Percentiles rank a stretch among this genome's conserved stretches.
Evolutionary conservation across 2,329 filamentous ascomycete species (phyloP).

Genomic region (Xylariaceae sp.): DNA sequence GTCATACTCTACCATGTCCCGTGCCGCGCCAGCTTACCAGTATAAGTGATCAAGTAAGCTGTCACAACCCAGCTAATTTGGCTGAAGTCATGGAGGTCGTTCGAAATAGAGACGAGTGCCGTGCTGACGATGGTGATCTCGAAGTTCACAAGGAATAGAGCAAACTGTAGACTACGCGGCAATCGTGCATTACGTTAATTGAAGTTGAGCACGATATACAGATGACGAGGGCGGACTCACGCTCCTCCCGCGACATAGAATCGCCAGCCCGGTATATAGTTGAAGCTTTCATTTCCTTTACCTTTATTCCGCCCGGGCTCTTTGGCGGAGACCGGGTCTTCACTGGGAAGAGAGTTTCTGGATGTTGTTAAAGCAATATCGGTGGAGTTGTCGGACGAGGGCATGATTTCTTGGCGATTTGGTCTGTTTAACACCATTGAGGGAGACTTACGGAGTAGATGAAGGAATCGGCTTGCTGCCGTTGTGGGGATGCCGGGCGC

Average conservation of each 20-base stretch:
- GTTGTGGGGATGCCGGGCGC: neutral
- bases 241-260: slow-evolving; percentile 8
- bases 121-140: slow-evolving; percentile 52
- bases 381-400: slow-evolving; percentile 5
- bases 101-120: slow-evolving; percentile 44
- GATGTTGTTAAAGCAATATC: slow-evolving; percentile 1
- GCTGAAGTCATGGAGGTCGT: slow-evolving; percentile 22
- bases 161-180: slow-evolving; percentile 18
- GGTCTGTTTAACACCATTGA: neutral
- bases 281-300: slow-evolving; percentile 3
- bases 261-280: slow-evolving; percentile 8
- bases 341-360: neutral
- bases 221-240: slow-evolving; percentile 1
- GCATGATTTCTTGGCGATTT: slow-evolving; percentile 4
- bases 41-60: slow-evolving; percentile 48
- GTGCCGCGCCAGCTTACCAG: slow-evolving; percentile 29
- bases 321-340: neutral
- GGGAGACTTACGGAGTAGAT: neutral
- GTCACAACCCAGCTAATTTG: slow-evolving; percentile 42
- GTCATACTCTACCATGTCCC: neutral
- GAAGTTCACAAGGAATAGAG: slow-evolving; percentile 43
- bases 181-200: slow-evolving; percentile 1
- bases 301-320: neutral
- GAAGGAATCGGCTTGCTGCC: neutral
- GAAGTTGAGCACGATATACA: neutral